Base-by-base conservation (phyloP, 78 protist genomes). In the Dictyostelium firmibasis region DNA sequence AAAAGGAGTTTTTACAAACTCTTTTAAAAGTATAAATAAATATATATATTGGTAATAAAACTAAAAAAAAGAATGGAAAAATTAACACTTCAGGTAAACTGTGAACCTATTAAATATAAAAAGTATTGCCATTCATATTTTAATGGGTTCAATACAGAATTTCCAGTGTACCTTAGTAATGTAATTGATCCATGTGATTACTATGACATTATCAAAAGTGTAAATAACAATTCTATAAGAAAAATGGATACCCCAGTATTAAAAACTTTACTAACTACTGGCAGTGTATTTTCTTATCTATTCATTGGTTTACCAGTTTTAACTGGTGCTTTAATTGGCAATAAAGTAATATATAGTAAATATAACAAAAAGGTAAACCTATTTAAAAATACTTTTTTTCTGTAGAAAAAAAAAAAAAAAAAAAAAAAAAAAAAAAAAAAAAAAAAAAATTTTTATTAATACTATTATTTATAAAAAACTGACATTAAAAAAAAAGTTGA, bases 311-410 rank as follows among this genome's bases (percentile, higher is more conserved):
- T 72, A 27, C 79, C 79, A 14, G 41, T 72, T 4, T 72, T 72
- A 27, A 31, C 33, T 27, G 79, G 79, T 72, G 79, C 79, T 18
- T 72, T 27, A 33, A 72, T 72, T 11, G 79, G 47, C 14, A 72
- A 72, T 72, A 72, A 72, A 72, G 41, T 72, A 3, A 72, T 33
- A 18, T 72, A 72, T 33, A 33, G 18, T 16, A 72, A 72, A 33
- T 31, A 72, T 72, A 33, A 72, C 14, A 72, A 72, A 72, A 72
- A 72, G n/a, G 79, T 72, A 72, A 23, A n/a, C n/a, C n/a, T n/a
- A n/a, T n/a, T n/a, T 60, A 20, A 57, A 20, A 57, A 2, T n/a
- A n/a, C n/a, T n/a, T n/a, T n/a, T n/a, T n/a, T n/a, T n/a, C n/a
- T n/a, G n/a, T n/a, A 57, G 1, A 20, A 57, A 1, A 57, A 57